Conservation (phyloP, 2,329 filamentous ascomycete genomes). For the Sporothrix variecibatus region DNA sequence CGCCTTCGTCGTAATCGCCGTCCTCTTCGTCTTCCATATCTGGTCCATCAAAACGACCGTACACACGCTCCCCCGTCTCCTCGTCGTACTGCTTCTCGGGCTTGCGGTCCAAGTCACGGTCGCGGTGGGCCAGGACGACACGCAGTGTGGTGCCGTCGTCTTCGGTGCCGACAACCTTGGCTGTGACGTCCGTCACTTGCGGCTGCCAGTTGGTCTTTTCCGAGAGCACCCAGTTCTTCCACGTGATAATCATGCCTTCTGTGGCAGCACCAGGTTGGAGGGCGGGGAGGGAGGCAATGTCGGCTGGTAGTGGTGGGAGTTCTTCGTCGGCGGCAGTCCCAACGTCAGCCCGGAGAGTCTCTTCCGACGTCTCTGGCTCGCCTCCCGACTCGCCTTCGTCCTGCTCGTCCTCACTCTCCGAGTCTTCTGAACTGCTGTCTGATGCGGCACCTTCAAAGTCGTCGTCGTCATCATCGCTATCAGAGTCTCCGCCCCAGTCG, state of each 20-base stretch:
- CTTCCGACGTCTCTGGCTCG: background rate
- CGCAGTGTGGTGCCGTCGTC: constrained; percentile 55
- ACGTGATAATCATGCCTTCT: constrained; percentile 66
- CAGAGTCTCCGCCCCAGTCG: background rate
- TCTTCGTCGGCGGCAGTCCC: constrained; percentile 50
- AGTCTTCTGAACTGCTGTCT: background rate
- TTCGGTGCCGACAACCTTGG: constrained; percentile 59
- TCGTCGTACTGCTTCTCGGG: constrained; percentile 64
- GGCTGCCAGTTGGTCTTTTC: constrained; percentile 68
- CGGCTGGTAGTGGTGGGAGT: constrained; percentile 61
- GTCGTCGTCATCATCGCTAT: background rate
- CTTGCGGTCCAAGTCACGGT: constrained; percentile 55
- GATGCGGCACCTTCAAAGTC: background rate
- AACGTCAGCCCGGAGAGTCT: background rate
- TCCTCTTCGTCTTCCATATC: constrained; percentile 56
- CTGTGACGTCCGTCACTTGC: constrained; percentile 64
- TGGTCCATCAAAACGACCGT: constrained; percentile 76
- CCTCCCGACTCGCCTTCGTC: background rate
- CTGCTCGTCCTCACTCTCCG: background rate
- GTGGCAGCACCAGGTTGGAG: constrained; percentile 53
- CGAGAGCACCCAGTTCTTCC: constrained; percentile 65
- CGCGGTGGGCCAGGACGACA: constrained; percentile 68
- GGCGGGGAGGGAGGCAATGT: constrained; percentile 55
- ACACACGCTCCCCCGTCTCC: constrained; percentile 69
- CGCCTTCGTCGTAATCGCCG: constrained; percentile 45